These are phyloP conservation scores for Escallonia rubra DNA, from an alignment of 129 eudicot species.

Conservation along the genomic window DNA sequence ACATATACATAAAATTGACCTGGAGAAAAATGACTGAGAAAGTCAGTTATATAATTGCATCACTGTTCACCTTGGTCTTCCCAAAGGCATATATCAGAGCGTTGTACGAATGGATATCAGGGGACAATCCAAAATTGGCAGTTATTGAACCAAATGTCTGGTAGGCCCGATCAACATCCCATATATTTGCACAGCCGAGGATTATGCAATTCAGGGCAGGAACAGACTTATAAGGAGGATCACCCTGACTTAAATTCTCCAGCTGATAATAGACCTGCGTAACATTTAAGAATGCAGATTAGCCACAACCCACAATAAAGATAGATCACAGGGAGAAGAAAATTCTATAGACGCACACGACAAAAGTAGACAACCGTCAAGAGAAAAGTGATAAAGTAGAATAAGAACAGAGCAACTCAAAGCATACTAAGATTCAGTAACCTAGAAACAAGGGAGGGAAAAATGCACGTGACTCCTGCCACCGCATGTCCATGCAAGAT, in stretches of 20 bases:
- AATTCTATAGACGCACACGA: background rate
- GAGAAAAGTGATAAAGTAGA: background rate
- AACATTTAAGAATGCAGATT: constrained; percentile 13
- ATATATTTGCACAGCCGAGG: constrained; percentile 92
- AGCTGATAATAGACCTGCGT: constrained; percentile 76
- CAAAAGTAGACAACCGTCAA: background rate
- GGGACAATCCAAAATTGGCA: constrained; percentile 68
- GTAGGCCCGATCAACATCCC: constrained; percentile 91
- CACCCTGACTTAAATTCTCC: constrained; percentile 64
- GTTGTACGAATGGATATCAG: constrained; percentile 83
- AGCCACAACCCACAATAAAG: background rate
- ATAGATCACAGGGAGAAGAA: background rate
- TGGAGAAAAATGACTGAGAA: background rate
- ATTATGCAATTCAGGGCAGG: constrained; percentile 87
- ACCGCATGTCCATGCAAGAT: no score
- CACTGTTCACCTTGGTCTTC: constrained; percentile 59
- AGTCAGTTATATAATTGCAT: background rate
- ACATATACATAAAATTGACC: background rate
- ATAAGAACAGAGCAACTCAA: no score
- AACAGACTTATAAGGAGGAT: constrained; percentile 80
- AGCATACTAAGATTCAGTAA: no score
- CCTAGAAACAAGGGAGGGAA: no score
- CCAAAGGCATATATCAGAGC: constrained; percentile 73
- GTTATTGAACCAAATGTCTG: constrained; percentile 71
- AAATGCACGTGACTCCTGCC: no score